phyloP scores from a whole-genome alignment of 345 rosid species.

The Brassica nigra region DNA sequence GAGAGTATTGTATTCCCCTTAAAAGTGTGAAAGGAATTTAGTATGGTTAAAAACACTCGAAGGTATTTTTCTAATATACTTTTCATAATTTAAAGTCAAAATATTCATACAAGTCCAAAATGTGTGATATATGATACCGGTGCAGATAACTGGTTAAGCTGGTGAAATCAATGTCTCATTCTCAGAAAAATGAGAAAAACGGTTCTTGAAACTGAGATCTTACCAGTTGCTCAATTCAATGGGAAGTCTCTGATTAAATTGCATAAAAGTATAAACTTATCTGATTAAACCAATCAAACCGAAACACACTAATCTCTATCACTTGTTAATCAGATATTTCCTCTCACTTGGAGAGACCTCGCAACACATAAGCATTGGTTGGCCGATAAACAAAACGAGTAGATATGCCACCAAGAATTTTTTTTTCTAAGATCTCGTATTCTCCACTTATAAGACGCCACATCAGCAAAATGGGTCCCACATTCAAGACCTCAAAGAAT shows the following conservation, averaged over 20 bases:
- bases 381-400: slow-evolving; percentile 22
- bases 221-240: slow-evolving; percentile 23
- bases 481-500: slow-evolving; percentile 38
- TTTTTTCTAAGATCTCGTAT: neutral
- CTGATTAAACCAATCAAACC: neutral
- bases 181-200: neutral
- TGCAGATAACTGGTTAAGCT: neutral
- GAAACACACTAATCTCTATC: neutral
- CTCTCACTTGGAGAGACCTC: neutral
- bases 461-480: slow-evolving; percentile 30
- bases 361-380: slow-evolving; percentile 26
- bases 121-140: neutral
- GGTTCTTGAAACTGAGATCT: neutral
- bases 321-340: slow-evolving; percentile 29
- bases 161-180: slow-evolving; percentile 1
- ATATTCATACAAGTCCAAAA: neutral
- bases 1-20: neutral
- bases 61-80: neutral
- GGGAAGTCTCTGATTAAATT: slow-evolving; percentile 27
- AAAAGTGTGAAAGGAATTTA: neutral
- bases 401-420: slow-evolving; percentile 1
- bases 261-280: neutral
- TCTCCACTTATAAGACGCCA: slow-evolving; percentile 31
- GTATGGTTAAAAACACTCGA: no score
- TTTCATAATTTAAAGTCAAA: neutral